Base-by-base conservation (phyloP, 441 rosid species). In the Sinapis alba region DNA sequence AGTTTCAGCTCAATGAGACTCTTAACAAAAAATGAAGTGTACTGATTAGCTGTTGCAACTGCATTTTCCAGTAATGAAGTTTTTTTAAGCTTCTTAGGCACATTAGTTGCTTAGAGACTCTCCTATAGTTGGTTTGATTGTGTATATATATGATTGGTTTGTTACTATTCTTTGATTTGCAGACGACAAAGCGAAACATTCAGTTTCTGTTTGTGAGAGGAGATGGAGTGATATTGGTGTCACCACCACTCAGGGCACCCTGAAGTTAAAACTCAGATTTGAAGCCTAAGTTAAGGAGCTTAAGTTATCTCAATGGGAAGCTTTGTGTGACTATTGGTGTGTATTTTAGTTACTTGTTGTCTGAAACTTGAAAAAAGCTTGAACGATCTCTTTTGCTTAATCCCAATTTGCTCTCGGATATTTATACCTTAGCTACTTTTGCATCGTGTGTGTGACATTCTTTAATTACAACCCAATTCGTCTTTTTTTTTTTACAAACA, bases 141-240 rank as follows among this genome's bases (percentile, higher is more conserved):
- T 62, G n/a, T 32, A 10, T 74, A 38, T 71, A 60, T 3, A n/a
- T 38, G n/a, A n/a, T 45, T 41, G 19, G 51, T 23, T n/a, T 57
- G 19, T 18, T 15, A 4, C 34, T 62, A 28, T 41, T 57, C 45
- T 76, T 30, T 32, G 26, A 16, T 83, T 47, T 82, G 80, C 95
- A 95, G 98, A 85, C 93, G 27, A 93, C 96, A n/a, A 91, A 81
- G 83, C 94, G 99, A n/a, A 91, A 77, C 0, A 88, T 93, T 56
- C 94, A 94, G 8, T 95, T 86, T 76, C 97, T 95, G 11, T 95
- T 95, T 82, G 99, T 93, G 57, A 85, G 98, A 82, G 99, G 99
- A 47, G 99, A 95, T 72, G 97, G 99, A 70, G 99, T 95, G 71
- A 93, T 95, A 72, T 86, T 95, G 86, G 99, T 95, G 63, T 91